A percentile compares a stretch with the other conserved stretches of the same genome.
These are phyloP conservation scores for Boletellus sp. DNA, from an alignment of 768 basidiomycete genomes.

Conservation along the genomic window DNA sequence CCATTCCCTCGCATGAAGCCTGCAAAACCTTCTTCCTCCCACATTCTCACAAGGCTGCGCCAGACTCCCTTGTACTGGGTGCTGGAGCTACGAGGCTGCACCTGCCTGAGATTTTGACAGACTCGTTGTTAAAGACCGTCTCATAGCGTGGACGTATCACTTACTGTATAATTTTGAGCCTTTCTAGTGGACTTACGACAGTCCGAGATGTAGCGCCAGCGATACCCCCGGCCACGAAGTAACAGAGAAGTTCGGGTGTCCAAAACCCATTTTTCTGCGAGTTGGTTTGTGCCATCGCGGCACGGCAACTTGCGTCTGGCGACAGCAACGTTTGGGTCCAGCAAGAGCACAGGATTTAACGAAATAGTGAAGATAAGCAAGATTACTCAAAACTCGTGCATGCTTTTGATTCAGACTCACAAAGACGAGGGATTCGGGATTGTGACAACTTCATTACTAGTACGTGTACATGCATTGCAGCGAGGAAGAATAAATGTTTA, in stretches of 20 bases:
- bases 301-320: constrained; percentile 4
- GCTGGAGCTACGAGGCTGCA: constrained; percentile 66
- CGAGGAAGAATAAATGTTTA: too few species aligned
- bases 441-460: too few species aligned
- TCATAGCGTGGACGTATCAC: constrained; percentile 27
- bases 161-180: constrained; percentile 96
- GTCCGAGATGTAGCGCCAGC: constrained; percentile 76
- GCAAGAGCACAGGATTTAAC: constrained; percentile 11
- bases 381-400: not conserved
- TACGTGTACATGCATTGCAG: too few species aligned
- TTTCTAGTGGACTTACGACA: constrained; percentile 87
- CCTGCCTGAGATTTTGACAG: constrained; percentile 57
- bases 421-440: too few species aligned
- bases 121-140: not conserved
- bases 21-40: constrained; percentile 87
- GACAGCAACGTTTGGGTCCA: constrained; percentile 4
- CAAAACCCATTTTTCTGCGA: constrained; percentile 28
- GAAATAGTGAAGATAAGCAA: not conserved
- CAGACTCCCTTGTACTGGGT: constrained; percentile 82
- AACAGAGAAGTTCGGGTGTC: constrained; percentile 35
- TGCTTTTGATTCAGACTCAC: too few species aligned
- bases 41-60: constrained; percentile 78
- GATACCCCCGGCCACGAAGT: constrained; percentile 53
- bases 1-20: constrained; percentile 95
- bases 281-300: constrained; percentile 22